Percentiles rank a stretch among this genome's conserved stretches.
Evolutionary conservation across 1,284 basidiomycete species (phyloP).

Genomic region (Cryptococcus maquisensis): DNA sequence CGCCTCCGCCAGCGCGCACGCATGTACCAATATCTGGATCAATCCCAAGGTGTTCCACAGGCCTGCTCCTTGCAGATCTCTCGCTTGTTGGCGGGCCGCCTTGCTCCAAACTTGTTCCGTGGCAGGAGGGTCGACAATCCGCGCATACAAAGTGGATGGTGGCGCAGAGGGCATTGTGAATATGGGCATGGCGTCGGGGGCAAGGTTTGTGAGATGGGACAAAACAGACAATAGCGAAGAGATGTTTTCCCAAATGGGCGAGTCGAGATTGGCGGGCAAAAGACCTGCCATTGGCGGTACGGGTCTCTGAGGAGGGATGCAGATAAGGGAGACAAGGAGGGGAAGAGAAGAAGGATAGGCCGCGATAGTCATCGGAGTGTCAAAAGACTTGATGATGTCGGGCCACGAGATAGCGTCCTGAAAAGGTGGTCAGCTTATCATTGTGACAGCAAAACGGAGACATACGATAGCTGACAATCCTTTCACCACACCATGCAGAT

Average conservation of each 20-base stretch:
- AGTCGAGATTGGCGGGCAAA: conserved; percentile 40
- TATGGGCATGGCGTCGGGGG: conserved; percentile 86
- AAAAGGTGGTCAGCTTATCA: conserved; percentile 33
- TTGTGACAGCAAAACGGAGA: neutral
- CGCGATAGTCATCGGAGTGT: conserved; percentile 38
- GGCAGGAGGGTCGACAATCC: conserved; percentile 72
- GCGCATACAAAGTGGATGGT: conserved; percentile 72
- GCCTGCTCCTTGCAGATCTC: conserved; percentile 69
- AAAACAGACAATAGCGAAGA: conserved; percentile 81
- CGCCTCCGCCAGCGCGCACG: conserved; percentile 31
- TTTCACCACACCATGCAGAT: conserved; percentile 49
- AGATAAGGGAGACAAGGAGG: conserved; percentile 47
- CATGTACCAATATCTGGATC: conserved; percentile 73
- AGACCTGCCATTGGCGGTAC: conserved; percentile 48
- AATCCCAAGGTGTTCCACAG: conserved; percentile 93
- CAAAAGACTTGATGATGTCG: conserved; percentile 53
- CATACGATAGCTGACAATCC: conserved; percentile 74
- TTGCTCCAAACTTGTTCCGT: conserved; percentile 47
- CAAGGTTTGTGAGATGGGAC: conserved; percentile 78
- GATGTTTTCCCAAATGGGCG: conserved; percentile 74
- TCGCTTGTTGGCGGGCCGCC: conserved; percentile 58
- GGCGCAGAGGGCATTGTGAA: conserved; percentile 73
- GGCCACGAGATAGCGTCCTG: conserved; percentile 68
- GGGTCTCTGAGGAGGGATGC: conserved; percentile 47
- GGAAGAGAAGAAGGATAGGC: conserved; percentile 42